Percentiles rank a stretch among this genome's conserved stretches.
Evolutionary conservation across 768 basidiomycete species (phyloP).

Genomic region (Trametopsis cervina): DNA sequence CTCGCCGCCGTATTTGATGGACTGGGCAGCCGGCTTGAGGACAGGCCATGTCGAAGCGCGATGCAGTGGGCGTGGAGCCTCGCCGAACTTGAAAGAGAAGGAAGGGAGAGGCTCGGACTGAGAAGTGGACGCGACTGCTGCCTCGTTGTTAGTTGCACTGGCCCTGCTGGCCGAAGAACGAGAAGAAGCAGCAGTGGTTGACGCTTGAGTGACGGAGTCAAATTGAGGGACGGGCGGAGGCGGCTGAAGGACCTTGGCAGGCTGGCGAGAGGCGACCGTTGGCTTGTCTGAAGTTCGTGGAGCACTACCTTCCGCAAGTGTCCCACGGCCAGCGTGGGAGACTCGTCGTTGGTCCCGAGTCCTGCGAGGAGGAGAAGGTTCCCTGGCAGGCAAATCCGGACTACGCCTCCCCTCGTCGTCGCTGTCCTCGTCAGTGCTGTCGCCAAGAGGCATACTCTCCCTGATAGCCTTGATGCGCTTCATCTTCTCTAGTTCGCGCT

Average conservation of each 20-base stretch:
- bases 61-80: neutral
- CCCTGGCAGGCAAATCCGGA: too few species aligned
- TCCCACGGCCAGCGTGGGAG: too few species aligned
- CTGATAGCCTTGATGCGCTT: neutral
- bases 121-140: neutral
- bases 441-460: neutral
- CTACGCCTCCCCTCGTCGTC: neutral
- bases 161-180: neutral
- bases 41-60: neutral
- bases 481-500: neutral
- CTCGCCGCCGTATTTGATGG: neutral
- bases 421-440: neutral
- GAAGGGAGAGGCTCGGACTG: neutral
- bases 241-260: neutral
- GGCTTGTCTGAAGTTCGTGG: neutral
- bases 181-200: neutral
- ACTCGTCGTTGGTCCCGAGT: neutral
- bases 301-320: neutral
- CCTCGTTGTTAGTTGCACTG: neutral
- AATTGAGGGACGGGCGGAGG: neutral
- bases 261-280: neutral
- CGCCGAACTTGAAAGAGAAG: neutral
- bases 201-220: neutral
- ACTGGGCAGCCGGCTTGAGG: neutral
- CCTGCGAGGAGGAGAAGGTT: neutral